phyloP scores from a whole-genome alignment of 441 rosid species.

The Corymbia calophylla region DNA sequence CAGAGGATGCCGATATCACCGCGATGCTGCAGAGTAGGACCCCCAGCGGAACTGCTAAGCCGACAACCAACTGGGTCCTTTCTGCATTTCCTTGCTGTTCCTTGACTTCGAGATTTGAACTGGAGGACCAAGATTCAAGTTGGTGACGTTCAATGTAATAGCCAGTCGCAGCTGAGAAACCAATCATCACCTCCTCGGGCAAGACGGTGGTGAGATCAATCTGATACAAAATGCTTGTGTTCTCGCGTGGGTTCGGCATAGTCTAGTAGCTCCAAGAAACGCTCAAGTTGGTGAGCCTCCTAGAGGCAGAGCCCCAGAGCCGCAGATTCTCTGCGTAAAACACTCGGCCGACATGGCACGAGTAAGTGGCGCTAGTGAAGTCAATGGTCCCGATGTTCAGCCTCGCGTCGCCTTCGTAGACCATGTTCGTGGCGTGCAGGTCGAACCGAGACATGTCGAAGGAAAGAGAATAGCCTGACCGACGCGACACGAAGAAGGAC shows the following conservation, averaged over 20 bases:
- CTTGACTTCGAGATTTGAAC: not conserved
- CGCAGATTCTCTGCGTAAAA: not conserved
- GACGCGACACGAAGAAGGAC: not conserved
- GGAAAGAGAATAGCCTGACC: not conserved
- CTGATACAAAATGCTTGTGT: not conserved
- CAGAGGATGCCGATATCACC: fast-evolving
- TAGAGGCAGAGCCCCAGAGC: not conserved
- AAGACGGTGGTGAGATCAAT: not conserved
- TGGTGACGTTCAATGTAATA: not conserved
- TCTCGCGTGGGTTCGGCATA: not conserved
- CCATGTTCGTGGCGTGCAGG: not conserved
- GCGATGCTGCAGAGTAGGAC: not conserved
- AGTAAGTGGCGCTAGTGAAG: not conserved
- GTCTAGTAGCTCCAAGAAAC: not conserved
- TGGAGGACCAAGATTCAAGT: not conserved
- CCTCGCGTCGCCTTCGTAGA: not conserved
- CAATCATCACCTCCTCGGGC: not conserved
- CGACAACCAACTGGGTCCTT: not conserved
- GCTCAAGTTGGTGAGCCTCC: not conserved
- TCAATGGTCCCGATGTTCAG: not conserved
- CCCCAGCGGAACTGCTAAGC: not conserved
- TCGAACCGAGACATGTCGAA: not conserved
- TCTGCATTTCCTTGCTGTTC: not conserved
- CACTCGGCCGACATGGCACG: not conserved
- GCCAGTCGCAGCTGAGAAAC: not conserved